A percentile compares a stretch with the other conserved stretches of the same genome.
Evolutionary conservation across 495 filamentous ascomycete genomes (phyloP).

Genomic region (Xylaria grammica): DNA sequence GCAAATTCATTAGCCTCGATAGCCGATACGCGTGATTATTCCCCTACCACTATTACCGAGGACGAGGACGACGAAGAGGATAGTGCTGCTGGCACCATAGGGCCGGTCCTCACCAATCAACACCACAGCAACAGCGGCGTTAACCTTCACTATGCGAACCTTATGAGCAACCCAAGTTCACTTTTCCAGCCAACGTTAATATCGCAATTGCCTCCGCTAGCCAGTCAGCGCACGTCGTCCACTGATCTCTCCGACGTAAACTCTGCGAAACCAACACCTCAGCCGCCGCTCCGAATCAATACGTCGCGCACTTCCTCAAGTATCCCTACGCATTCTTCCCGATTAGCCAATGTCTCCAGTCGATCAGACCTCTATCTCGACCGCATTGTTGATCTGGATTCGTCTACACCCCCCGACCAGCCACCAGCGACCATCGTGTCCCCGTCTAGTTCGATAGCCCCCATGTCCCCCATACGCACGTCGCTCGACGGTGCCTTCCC

Average conservation of each 20-base stretch:
- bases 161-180: constrained; percentile 29
- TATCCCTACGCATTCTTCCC: constrained; percentile 39
- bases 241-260: constrained; percentile 38
- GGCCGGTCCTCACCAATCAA: constrained; percentile 18
- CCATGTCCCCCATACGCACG: constrained; percentile 55
- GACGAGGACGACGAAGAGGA: constrained; percentile 50
- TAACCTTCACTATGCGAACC: constrained; percentile 12
- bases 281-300: constrained; percentile 49
- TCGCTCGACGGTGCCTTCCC: constrained; percentile 58
- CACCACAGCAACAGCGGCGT: constrained; percentile 15
- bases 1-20: constrained; percentile 56
- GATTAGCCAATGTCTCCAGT: constrained; percentile 46
- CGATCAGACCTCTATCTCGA: constrained; percentile 48
- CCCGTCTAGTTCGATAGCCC: constrained; percentile 35
- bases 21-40: constrained; percentile 48
- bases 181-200: constrained; percentile 34
- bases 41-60: constrained; percentile 53
- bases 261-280: constrained; percentile 30
- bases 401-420: constrained; percentile 36
- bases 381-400: constrained; percentile 34
- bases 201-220: constrained; percentile 42
- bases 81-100: constrained; percentile 23
- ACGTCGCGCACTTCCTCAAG: constrained; percentile 41
- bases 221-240: constrained; percentile 50
- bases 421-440: constrained; percentile 28